Evolutionary conservation across 305 asterid species (phyloP).

Genomic region (Fraxinus paxiana): DNA sequence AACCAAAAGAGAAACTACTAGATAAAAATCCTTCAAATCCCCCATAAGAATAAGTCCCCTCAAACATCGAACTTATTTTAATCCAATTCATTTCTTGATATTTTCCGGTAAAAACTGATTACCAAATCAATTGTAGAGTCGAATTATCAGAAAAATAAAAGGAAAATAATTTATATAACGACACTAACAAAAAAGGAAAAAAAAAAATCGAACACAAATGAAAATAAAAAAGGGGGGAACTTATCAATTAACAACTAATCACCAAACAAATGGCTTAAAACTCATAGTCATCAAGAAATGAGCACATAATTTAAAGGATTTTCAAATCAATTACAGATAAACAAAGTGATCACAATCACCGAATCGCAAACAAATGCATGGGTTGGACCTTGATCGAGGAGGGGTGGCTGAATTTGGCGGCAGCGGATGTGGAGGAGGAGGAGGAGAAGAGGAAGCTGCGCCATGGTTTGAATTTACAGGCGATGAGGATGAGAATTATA

Average conservation of each 20-base stretch:
- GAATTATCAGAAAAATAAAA: not conserved
- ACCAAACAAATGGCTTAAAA: not conserved
- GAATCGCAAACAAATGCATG: not conserved
- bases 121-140: not conserved
- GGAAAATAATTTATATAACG: not conserved
- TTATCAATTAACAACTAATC: not conserved
- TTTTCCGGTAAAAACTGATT: not conserved
- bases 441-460: conserved; percentile 46
- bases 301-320: not conserved
- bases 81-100: not conserved
- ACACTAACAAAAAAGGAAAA: not conserved
- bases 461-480: conserved; percentile 86
- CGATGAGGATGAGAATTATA: conserved; percentile 58
- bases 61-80: not conserved
- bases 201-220: not conserved
- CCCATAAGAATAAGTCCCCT: not conserved
- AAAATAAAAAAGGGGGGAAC: not conserved
- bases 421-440: conserved; percentile 33
- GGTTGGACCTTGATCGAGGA: conserved; percentile 56
- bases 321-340: not conserved
- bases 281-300: not conserved
- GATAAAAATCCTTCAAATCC: not conserved
- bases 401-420: conserved; percentile 45
- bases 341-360: not conserved
- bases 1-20: not conserved